phyloP scores from a whole-genome alignment of 2,329 filamentous ascomycete species.

The Sclerotinia trifoliorum region DNA sequence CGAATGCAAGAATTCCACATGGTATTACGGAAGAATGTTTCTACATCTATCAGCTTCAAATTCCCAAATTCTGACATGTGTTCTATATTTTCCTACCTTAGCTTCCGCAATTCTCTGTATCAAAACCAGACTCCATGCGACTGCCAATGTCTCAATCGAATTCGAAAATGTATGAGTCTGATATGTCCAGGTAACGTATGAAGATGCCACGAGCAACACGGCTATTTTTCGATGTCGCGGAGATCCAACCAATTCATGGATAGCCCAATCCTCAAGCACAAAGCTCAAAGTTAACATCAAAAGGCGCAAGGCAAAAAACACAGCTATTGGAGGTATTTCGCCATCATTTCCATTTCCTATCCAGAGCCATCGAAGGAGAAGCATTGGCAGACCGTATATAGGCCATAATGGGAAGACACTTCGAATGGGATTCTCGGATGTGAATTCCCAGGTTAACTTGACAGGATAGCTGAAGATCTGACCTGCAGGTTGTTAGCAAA shows the following conservation, averaged over 20 bases:
- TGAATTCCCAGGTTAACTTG: constrained; percentile 94
- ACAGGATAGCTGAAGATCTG: constrained; percentile 91
- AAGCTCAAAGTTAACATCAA: constrained; percentile 96
- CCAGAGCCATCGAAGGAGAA: constrained; percentile 88
- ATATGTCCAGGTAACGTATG: constrained; percentile 98
- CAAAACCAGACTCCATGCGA: constrained; percentile 90
- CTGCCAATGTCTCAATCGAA: constrained; percentile 88
- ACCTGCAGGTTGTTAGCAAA: constrained; percentile 52
- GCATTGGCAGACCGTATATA: constrained; percentile 91
- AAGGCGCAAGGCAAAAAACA: constrained; percentile 85
- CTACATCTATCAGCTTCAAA: constrained; percentile 43
- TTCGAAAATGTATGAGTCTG: constrained; percentile 99
- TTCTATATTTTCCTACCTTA: constrained; percentile 53
- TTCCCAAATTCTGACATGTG: constrained; percentile 1
- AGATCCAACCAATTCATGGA: constrained; percentile 83
- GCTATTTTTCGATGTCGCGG: constrained; percentile 69
- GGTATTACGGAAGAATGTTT: constrained; percentile 74
- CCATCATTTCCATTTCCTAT: constrained; percentile 75
- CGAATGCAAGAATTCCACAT: constrained; percentile 74
- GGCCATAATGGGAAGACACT: constrained; percentile 97
- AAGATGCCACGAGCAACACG: constrained; percentile 84
- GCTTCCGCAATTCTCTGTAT: constrained; percentile 81
- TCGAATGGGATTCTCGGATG: constrained; percentile 80
- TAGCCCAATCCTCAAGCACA: constrained; percentile 95
- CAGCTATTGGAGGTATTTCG: constrained; percentile 75